Conservation (phyloP, 2,329 filamentous ascomycete genomes). For the Curvularia sp. region DNA sequence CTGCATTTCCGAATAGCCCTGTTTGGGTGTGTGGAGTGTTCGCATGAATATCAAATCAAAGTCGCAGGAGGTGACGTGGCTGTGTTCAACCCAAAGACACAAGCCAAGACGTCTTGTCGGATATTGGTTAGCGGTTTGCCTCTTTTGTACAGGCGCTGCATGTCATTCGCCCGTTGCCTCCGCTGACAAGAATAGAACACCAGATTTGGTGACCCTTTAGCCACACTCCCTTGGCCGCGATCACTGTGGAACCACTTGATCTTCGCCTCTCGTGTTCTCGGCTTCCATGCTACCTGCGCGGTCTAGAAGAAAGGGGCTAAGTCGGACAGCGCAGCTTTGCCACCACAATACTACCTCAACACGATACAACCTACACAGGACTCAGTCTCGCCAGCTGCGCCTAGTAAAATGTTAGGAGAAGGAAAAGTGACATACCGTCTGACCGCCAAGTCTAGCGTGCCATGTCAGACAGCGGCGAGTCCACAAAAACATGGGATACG, state of each 20-base stretch:
- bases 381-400: background rate
- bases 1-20: constrained; percentile 6
- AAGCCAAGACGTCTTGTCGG: background rate
- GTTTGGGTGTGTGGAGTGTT: constrained; percentile 3
- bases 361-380: background rate
- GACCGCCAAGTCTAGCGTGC: background rate
- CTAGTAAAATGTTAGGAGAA: background rate
- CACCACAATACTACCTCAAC: background rate
- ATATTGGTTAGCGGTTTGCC: constrained; percentile 6
- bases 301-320: background rate
- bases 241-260: background rate
- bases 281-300: background rate
- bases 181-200: background rate
- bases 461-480: background rate
- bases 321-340: background rate
- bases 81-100: constrained; percentile 1
- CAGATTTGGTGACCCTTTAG: background rate
- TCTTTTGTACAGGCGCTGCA: background rate
- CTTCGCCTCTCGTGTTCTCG: background rate
- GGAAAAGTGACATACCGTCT: background rate
- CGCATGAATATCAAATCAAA: constrained; percentile 13
- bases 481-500: background rate
- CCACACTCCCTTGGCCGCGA: background rate
- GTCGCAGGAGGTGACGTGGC: constrained; percentile 6
- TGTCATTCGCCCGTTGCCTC: background rate